phyloP scores from a whole-genome alignment of 2,329 filamentous ascomycete species.

The Aspergillus sclerotialis region DNA sequence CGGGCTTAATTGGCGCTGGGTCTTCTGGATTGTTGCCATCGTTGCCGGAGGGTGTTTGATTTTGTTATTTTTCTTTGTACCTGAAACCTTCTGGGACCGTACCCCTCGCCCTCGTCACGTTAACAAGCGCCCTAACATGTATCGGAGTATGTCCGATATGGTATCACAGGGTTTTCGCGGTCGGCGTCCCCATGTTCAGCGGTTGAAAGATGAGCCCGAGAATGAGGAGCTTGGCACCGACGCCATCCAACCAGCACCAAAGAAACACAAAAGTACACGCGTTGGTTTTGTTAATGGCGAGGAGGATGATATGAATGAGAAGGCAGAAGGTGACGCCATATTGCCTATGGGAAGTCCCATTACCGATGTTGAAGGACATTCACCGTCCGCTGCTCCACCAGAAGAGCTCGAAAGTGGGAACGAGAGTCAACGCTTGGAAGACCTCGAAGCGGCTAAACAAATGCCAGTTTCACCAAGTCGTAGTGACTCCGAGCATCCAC shows the following conservation, averaged over 20 bases:
- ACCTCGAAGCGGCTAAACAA: slow-evolving; percentile 23
- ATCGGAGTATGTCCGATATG: slow-evolving; percentile 32
- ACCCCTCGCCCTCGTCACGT: slow-evolving; percentile 52
- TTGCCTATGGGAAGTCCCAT: background rate
- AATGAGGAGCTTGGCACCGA: slow-evolving; percentile 6
- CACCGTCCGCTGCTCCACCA: background rate
- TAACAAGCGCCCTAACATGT: slow-evolving; percentile 27
- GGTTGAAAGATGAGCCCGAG: slow-evolving; percentile 8
- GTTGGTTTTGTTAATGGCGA: slow-evolving; percentile 50
- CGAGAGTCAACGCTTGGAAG: slow-evolving; percentile 2
- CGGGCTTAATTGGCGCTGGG: slow-evolving; percentile 76
- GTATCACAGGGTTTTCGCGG: slow-evolving; percentile 29
- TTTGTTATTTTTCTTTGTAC: slow-evolving; percentile 81
- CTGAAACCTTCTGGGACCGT: slow-evolving; percentile 93
- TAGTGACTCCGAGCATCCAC: slow-evolving; percentile 25
- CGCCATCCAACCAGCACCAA: slow-evolving; percentile 6
- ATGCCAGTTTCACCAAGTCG: slow-evolving; percentile 19
- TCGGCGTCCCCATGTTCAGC: slow-evolving; percentile 18
- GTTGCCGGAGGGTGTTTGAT: slow-evolving; percentile 64
- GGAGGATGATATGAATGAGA: slow-evolving; percentile 14
- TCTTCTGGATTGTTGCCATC: slow-evolving; percentile 82
- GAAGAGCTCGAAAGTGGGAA: background rate
- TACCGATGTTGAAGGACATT: background rate
- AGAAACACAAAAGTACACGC: slow-evolving; percentile 37
- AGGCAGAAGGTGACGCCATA: slow-evolving; percentile 1